Conservation (phyloP, 495 filamentous ascomycete species). For the Hypomontagnella monticulosa region DNA sequence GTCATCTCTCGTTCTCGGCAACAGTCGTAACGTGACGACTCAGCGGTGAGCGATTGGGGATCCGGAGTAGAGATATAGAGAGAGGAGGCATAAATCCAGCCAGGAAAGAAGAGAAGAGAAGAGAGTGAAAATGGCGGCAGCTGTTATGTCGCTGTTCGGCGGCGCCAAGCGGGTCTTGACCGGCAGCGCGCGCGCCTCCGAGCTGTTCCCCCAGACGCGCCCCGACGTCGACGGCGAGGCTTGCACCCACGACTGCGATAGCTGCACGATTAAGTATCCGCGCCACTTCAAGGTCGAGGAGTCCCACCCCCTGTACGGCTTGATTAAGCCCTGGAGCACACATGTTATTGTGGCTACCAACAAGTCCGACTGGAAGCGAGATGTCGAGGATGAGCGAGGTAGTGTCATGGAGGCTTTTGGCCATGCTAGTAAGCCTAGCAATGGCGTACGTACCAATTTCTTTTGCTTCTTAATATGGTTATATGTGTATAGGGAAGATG, state of each 20-base stretch:
- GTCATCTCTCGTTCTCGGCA: too few relatives aligned
- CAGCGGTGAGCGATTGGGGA: too few relatives aligned
- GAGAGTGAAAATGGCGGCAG: constrained; percentile 35
- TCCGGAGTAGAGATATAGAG: too few relatives aligned
- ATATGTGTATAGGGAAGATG: neutral
- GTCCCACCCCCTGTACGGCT: constrained; percentile 81
- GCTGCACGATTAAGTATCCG: constrained; percentile 80
- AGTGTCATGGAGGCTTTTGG: constrained; percentile 95
- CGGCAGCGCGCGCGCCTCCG: constrained; percentile 68
- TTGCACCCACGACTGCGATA: constrained; percentile 89
- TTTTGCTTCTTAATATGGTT: neutral
- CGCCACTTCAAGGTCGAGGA: constrained; percentile 76
- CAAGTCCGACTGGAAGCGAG: constrained; percentile 92
- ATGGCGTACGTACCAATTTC: constrained; percentile 71
- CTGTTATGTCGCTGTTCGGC: constrained; percentile 55
- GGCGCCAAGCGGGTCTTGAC: constrained; percentile 60
- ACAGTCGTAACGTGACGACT: too few relatives aligned
- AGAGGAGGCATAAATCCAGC: neutral
- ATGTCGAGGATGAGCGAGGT: constrained; percentile 89
- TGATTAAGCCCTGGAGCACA: constrained; percentile 87
- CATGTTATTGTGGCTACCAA: constrained; percentile 94
- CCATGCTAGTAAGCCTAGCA: constrained; percentile 66
- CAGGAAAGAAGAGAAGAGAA: constrained; percentile 4
- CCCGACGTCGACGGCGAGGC: constrained; percentile 85
- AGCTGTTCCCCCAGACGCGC: constrained; percentile 72